Percentiles rank a stretch among this genome's conserved stretches.
phyloP scores from a whole-genome alignment of 192 early-diverging fungal genomes.

The Podila clonocystis region DNA sequence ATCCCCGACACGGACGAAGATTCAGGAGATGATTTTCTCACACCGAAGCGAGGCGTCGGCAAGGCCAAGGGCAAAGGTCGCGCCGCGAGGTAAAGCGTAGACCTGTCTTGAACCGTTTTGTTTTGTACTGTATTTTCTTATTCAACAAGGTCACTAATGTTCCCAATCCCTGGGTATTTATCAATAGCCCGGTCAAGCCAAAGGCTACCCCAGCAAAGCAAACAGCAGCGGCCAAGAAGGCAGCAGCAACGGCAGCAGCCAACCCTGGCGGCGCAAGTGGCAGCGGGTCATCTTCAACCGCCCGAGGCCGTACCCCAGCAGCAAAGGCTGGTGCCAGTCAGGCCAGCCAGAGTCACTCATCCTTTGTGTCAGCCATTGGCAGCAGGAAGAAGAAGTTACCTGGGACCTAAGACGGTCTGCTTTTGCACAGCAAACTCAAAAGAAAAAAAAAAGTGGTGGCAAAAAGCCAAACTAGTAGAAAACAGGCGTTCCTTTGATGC shows the following conservation, averaged over 20 bases:
- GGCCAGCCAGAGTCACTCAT: neutral
- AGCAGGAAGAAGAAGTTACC: neutral
- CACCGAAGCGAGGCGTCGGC: slow-evolving; percentile 14
- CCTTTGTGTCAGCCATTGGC: slow-evolving; percentile 3
- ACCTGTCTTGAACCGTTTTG: neutral
- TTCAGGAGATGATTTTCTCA: slow-evolving; percentile 19
- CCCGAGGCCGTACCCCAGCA: neutral
- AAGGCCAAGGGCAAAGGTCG: slow-evolving; percentile 21
- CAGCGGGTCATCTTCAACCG: neutral
- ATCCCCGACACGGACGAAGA: slow-evolving; percentile 47
- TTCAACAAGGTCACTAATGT: neutral
- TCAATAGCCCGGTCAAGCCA: neutral
- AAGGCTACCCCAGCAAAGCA: neutral
- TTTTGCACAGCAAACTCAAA: neutral
- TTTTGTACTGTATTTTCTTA: neutral
- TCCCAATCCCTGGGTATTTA: neutral
- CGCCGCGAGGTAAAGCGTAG: slow-evolving; percentile 22
- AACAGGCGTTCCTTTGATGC: too few relatives aligned
- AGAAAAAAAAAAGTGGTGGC: neutral
- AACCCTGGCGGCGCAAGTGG: neutral
- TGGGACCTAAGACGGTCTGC: neutral
- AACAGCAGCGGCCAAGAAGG: neutral
- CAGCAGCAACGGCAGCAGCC: neutral
- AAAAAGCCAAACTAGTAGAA: neutral
- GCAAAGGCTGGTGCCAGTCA: neutral